These are phyloP conservation scores for Boletus semigastroideus DNA, from an alignment of 1,284 basidiomycete species.

Conservation along the genomic window DNA sequence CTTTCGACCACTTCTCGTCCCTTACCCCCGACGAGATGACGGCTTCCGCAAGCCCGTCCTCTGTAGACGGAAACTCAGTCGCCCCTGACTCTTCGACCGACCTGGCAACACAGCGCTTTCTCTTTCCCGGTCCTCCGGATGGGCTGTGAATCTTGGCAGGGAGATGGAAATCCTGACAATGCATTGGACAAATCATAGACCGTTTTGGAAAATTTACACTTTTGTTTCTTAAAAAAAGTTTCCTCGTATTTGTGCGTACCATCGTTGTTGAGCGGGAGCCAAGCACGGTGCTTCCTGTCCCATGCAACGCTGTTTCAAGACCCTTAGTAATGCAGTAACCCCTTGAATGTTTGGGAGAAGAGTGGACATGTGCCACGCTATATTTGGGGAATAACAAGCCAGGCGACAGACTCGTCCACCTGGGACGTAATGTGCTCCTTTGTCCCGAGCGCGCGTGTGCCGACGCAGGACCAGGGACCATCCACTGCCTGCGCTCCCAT, in stretches of 20 bases:
- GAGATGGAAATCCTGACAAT: not conserved
- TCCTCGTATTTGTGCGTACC: not conserved
- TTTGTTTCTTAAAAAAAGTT: not conserved
- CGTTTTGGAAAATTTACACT: not conserved
- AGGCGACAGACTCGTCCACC: not conserved
- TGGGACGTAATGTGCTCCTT: constrained; percentile 9
- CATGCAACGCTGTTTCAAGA: not conserved
- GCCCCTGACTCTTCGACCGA: constrained; percentile 23
- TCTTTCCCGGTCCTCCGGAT: constrained; percentile 19
- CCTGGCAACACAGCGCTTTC: constrained; percentile 15
- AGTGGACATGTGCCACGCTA: not conserved
- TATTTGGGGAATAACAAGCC: constrained; percentile 10
- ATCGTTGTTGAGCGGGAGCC: not conserved
- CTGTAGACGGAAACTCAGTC: constrained; percentile 17
- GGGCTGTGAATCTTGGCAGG: constrained; percentile 11
- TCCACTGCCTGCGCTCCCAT: constrained; percentile 15
- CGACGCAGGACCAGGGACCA: constrained; percentile 1
- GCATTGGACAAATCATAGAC: constrained; percentile 4
- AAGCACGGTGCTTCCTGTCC: not conserved
- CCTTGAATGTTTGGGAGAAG: not conserved
- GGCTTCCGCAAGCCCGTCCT: constrained; percentile 26
- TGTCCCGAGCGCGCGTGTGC: not conserved
- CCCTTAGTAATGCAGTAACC: not conserved
- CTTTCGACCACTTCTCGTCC: constrained; percentile 19
- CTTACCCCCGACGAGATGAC: constrained; percentile 20